phyloP scores from a whole-genome alignment of 1,139 yeast genomes.

The Wickerhamomyces sp. region DNA sequence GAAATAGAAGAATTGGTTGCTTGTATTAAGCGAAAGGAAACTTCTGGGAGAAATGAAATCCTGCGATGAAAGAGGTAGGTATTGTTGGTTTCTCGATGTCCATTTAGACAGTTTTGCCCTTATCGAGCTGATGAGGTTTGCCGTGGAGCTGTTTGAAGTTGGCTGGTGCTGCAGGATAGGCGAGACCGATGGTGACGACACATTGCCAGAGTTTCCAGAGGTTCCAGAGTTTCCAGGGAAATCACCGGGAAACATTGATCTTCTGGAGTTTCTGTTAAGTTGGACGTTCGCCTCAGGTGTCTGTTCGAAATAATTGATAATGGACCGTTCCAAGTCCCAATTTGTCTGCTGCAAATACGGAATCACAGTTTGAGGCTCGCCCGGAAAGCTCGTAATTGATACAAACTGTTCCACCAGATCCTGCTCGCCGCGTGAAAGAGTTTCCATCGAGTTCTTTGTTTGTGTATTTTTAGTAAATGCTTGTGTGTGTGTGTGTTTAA shows the following conservation, averaged over 20 bases:
- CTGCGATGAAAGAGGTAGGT: constrained; percentile 11
- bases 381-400: constrained; percentile 25
- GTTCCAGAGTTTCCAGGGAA: no score
- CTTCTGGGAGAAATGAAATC: constrained; percentile 6
- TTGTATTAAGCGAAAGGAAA: constrained; percentile 11
- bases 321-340: constrained; percentile 29
- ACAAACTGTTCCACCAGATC: constrained; percentile 24
- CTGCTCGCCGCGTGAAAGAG: constrained; percentile 23
- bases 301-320: constrained; percentile 19
- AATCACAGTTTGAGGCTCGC: constrained; percentile 23
- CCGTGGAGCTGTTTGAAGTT: no score
- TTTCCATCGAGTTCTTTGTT: constrained; percentile 15
- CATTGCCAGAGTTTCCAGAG: no score
- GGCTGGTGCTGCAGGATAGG: no score
- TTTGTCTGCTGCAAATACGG: constrained; percentile 20
- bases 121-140: neutral
- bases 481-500: no score
- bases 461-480: neutral
- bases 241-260: constrained; percentile 15
- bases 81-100: constrained; percentile 6
- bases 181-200: no score
- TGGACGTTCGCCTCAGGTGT: constrained; percentile 19
- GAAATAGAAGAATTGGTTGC: constrained; percentile 15
- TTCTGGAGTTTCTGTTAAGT: constrained; percentile 15
- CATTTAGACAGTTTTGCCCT: neutral